A percentile compares a stretch with the other conserved stretches of the same genome.
Conservation (phyloP, 345 rosid genomes). For the Streptanthus diversifolius region DNA sequence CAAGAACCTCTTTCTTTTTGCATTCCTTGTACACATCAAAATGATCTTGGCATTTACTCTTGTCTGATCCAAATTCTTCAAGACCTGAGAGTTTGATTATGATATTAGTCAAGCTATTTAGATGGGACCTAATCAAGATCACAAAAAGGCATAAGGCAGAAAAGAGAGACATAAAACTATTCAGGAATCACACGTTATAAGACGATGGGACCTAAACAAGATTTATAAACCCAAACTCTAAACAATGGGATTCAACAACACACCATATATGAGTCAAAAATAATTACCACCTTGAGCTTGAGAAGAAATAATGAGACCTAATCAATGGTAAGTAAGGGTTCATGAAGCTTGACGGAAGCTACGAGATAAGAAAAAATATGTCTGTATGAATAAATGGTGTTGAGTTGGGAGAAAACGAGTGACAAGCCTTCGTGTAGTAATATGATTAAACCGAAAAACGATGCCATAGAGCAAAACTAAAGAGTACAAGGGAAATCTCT, state of each 20-base stretch:
- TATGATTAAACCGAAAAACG: neutral
- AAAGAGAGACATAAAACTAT: neutral
- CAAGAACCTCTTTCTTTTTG: slow-evolving; percentile 84
- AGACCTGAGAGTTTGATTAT: slow-evolving; percentile 50
- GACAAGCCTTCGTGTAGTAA: neutral
- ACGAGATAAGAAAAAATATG: neutral
- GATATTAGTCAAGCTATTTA: neutral
- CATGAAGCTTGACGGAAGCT: neutral
- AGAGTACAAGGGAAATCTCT: too few species aligned
- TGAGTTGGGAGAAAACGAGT: neutral
- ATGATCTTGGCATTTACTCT: slow-evolving; percentile 90
- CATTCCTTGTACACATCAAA: slow-evolving; percentile 94
- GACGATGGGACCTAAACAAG: neutral
- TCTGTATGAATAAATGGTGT: neutral
- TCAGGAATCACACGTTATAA: neutral
- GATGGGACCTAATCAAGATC: neutral
- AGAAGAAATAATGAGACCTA: too few species aligned
- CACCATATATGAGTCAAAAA: too few species aligned
- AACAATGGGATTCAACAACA: too few species aligned
- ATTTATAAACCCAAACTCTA: neutral
- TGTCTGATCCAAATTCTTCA: slow-evolving; percentile 78
- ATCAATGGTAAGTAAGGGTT: neutral
- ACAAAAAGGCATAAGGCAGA: neutral
- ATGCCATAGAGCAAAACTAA: neutral
- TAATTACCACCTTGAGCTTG: too few species aligned